Conservation (phyloP, 805 yeast species). For the Wickerhamomyces hampshirensis region DNA sequence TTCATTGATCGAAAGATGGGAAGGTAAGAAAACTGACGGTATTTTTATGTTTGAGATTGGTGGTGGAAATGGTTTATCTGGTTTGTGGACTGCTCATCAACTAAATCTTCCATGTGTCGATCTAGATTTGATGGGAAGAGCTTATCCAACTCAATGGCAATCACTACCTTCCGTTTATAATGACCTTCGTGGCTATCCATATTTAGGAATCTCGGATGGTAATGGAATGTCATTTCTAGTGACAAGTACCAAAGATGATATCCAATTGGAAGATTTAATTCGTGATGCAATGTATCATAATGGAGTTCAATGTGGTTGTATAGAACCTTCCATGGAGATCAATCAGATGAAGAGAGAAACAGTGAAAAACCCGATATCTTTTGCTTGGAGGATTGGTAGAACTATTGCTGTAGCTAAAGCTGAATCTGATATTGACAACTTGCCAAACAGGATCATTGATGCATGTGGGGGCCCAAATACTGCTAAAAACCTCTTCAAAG, state of each 20-base stretch:
- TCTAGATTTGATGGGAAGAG: constrained; percentile 44
- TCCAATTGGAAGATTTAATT: constrained; percentile 32
- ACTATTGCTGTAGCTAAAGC: constrained; percentile 36
- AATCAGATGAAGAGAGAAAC: constrained; percentile 26
- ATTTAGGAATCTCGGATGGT: constrained; percentile 32
- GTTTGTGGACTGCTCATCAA: constrained; percentile 20
- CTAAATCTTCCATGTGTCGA: constrained; percentile 31
- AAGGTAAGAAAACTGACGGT: constrained; percentile 28
- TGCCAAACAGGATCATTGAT: constrained; percentile 33
- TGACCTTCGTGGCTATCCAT: constrained; percentile 20
- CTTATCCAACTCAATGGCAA: constrained; percentile 42
- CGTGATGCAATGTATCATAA: constrained; percentile 39
- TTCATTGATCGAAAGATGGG: constrained; percentile 26
- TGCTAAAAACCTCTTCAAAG: constrained; percentile 33
- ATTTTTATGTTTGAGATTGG: constrained; percentile 39
- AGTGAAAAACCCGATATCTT: constrained; percentile 29
- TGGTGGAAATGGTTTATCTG: constrained; percentile 37
- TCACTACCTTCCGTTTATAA: constrained; percentile 22
- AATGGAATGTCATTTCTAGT: constrained; percentile 36
- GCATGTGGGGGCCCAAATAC: constrained; percentile 33
- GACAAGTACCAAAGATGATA: constrained; percentile 29
- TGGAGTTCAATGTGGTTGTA: constrained; percentile 34
- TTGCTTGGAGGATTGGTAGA: constrained; percentile 44
- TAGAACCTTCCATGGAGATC: constrained; percentile 29
- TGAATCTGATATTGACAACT: constrained; percentile 30